Evolutionary conservation across 2,329 filamentous ascomycete genomes (phyloP).

Genomic region (Beauveria asiatica): DNA sequence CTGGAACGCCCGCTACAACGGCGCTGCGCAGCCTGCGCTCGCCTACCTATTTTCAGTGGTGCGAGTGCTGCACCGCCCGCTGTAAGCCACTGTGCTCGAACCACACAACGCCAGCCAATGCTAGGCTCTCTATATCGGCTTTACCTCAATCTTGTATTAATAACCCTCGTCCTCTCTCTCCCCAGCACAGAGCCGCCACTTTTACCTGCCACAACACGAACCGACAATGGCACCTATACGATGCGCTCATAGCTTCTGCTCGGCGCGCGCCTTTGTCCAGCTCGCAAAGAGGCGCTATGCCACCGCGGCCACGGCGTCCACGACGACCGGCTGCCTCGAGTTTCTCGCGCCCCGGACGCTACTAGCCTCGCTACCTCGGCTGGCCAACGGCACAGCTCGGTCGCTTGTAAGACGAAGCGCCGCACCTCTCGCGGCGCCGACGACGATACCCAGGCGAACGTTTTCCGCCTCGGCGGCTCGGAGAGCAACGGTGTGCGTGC

Average conservation of each 20-base stretch:
- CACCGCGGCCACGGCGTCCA: slow-evolving; percentile 17
- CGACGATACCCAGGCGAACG: slow-evolving; percentile 11
- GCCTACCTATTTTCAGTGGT: neutral
- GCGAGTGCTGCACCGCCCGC: neutral
- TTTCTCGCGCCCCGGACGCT: slow-evolving; percentile 30
- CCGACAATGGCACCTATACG: slow-evolving; percentile 24
- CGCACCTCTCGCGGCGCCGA: neutral
- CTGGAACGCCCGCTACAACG: neutral
- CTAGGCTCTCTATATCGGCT: slow-evolving; percentile 14
- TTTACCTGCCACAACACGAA: neutral
- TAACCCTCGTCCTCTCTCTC: neutral
- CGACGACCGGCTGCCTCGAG: slow-evolving; percentile 24
- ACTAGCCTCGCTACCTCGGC: slow-evolving; percentile 12
- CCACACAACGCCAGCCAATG: slow-evolving; percentile 10
- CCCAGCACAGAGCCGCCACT: neutral
- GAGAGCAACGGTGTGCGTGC: slow-evolving; percentile 39
- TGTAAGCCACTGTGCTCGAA: neutral
- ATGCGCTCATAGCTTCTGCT: slow-evolving; percentile 31
- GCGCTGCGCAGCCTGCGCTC: neutral
- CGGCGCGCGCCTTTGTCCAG: slow-evolving; percentile 33
- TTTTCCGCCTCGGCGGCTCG: slow-evolving; percentile 31
- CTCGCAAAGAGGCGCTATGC: slow-evolving; percentile 29
- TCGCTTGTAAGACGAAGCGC: neutral
- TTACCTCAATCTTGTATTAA: slow-evolving; percentile 6
- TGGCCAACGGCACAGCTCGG: slow-evolving; percentile 5